Base-by-base conservation (phyloP, 306 rosid genomes). In the Quercus alba region DNA sequence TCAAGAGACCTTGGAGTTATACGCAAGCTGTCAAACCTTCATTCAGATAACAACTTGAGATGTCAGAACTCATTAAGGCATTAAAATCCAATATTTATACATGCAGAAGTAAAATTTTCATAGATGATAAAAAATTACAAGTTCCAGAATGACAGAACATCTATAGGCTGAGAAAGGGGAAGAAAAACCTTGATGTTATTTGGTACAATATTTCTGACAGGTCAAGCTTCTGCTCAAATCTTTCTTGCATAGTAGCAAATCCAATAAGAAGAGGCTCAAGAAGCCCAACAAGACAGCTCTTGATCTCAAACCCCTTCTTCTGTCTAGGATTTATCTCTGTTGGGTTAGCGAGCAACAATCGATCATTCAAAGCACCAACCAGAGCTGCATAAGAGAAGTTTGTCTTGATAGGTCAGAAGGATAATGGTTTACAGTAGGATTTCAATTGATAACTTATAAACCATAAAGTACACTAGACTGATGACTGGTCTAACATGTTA, bases 231-330 rank as follows among this genome's bases (percentile, higher is more conserved):
- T 93, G 99, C 88, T 90, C 88, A 79, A 93, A 96, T 83, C 87
- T 83, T 85, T 90, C 94, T 83, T 93, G 99, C 99, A 96, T 96
- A 59, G 99, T 91, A 76, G 94, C 83, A 89, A 96, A 96, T 85
- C 99, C 99, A 78, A 93, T 90, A 73, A 96, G 97, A 90, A 96
- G 96, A 70, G 99, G 98, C 82, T 96, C 99, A 72, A 96, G 99
- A 80, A 96, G 96, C 84, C 99, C 99, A 85, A 96, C 92, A 75
- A 93, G 99, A 82, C 99, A 96, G 77, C 98, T 91, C 89, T 91
- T 96, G 84, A 96, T 77, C 87, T 93, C 99, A 81, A 93, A 79
- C 51, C 88, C 89, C 88, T 88, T 93, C 87, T 86, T 96, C 80
- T 93, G 98, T 79, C 83, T 90, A 51, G 99, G 98, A 85, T 87